Evolutionary conservation across 495 filamentous ascomycete genomes (phyloP), one percentile per base, ranked within the genome.

Genomic region (Hypoxylon fragiforme): DNA sequence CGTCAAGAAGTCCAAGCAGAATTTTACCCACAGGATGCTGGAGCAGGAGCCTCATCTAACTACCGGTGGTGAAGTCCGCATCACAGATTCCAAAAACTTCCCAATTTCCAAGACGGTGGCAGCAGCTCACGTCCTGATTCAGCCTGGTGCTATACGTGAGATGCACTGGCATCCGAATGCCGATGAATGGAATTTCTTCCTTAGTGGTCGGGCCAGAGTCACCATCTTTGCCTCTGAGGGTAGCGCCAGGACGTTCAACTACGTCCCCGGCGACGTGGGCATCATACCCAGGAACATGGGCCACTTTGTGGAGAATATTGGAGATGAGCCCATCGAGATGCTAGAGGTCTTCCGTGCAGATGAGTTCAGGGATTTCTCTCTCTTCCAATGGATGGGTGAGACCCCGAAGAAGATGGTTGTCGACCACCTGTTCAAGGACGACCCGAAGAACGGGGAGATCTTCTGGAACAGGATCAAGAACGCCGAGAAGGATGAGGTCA

Each of bases 381-480:
- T 87, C 12, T 84, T 84, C 62, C 83, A 88, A 66, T 88, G 85
- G 85, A 63, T 88, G 59, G 85, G 83, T 3, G 80, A 85, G 71
- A 85, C 83, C 11, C 85, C 85, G 16, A 70, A 76, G 65, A 64
- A 77, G 34, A 71, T 85, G 68, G 84, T 87, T 16, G 73, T 74
- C 16, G 85, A 87, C 40, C 78, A 83, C 57, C 45, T 88, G 12
- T 88, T 86, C 63, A 61, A 71, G 19, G 70, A 72, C 16, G 78
- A 85, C 50, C 67, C 73, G 12, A 70, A 80, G 60, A 73, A 72
- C 0, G 81, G 78, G 12, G 69, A 80, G 57, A 77, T 73, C 46
- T 87, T 87, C 54, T 67, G 77, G 68, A 65, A 77, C 34, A 70
- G 75, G 51, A 73, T 87, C 32, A 71, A 82, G 71, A 67, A 72